A percentile compares a stretch with the other conserved stretches of the same genome.
phyloP scores from a whole-genome alignment of 2,329 filamentous ascomycete species.

The Colletotrichum orchidophilum region DNA sequence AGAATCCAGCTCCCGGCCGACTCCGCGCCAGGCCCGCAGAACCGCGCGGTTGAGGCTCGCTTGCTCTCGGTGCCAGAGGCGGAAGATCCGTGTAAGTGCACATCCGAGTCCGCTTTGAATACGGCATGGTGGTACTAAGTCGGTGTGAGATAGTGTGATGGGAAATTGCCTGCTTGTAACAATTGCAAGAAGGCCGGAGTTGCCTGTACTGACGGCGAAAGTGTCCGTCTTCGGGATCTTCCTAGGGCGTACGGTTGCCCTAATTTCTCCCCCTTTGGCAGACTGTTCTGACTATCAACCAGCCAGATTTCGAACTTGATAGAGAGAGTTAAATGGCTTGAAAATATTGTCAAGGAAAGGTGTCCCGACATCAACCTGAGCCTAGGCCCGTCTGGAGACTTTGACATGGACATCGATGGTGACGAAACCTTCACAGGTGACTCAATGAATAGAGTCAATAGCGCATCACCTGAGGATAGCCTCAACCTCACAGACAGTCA shows the following conservation, averaged over 20 bases:
- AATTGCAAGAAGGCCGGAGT: conserved; percentile 54
- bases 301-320: conserved; percentile 46
- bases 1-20: conserved; percentile 9
- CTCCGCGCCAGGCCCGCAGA: conserved; percentile 36
- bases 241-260: conserved; percentile 49
- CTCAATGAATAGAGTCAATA: conserved; percentile 32
- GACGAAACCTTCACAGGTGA: conserved; percentile 1
- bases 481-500: not conserved
- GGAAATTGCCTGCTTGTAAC: conserved; percentile 51
- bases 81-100: conserved; percentile 56
- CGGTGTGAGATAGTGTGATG: conserved; percentile 51
- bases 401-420: conserved; percentile 13
- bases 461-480: conserved; percentile 30
- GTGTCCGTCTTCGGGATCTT: conserved; percentile 48
- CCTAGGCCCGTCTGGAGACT: conserved; percentile 6
- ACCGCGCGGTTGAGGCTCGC: conserved; percentile 40
- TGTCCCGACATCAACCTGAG: conserved; percentile 54
- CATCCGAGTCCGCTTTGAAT: not conserved
- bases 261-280: too few relatives aligned
- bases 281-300: not conserved
- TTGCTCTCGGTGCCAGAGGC: conserved; percentile 51
- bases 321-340: conserved; percentile 55
- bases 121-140: conserved; percentile 1
- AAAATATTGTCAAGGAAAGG: conserved; percentile 51
- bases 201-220: conserved; percentile 55